Evolutionary conservation across 2,329 filamentous ascomycete genomes (phyloP).

Genomic region (Aspergillus sp.): DNA sequence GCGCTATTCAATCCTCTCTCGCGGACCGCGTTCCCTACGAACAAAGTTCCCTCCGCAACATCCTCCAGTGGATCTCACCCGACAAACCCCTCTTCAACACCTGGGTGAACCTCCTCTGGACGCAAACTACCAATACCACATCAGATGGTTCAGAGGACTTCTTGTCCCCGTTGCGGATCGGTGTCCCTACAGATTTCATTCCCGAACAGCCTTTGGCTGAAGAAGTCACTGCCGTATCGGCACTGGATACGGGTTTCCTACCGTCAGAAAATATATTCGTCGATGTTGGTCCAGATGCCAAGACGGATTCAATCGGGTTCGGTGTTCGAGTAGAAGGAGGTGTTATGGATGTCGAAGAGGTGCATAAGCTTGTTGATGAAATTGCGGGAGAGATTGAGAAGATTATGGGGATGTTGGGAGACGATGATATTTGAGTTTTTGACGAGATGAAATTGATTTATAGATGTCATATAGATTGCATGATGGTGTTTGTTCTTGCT

Average conservation of each 20-base stretch:
- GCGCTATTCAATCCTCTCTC: constrained; percentile 25
- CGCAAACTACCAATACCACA: constrained; percentile 16
- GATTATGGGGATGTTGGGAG: constrained; percentile 7
- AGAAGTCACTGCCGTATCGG: constrained; percentile 22
- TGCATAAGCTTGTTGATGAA: constrained; percentile 19
- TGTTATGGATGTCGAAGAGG: constrained; percentile 20
- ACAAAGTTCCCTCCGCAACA: constrained; percentile 31
- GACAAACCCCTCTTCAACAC: constrained; percentile 31
- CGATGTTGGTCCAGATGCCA: constrained; percentile 29
- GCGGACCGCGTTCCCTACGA: constrained; percentile 32
- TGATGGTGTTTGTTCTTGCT: too few relatives aligned
- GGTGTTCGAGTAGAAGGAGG: constrained; percentile 32
- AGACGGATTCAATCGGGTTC: constrained; percentile 29
- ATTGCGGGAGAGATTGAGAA: constrained; percentile 25
- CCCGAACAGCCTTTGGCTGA: constrained; percentile 16
- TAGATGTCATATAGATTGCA: too few relatives aligned
- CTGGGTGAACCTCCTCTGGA: constrained; percentile 38
- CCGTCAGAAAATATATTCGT: constrained; percentile 28
- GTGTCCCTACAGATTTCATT: constrained; percentile 31
- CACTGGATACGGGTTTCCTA: constrained; percentile 28
- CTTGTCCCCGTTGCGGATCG: constrained; percentile 28
- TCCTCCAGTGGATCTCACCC: constrained; percentile 22
- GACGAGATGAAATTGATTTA: too few relatives aligned
- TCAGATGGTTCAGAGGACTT: constrained; percentile 10
- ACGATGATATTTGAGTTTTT: neutral